Evolutionary conservation across 2,329 filamentous ascomycete genomes (phyloP).

Genomic region (Alternaria arbusti): DNA sequence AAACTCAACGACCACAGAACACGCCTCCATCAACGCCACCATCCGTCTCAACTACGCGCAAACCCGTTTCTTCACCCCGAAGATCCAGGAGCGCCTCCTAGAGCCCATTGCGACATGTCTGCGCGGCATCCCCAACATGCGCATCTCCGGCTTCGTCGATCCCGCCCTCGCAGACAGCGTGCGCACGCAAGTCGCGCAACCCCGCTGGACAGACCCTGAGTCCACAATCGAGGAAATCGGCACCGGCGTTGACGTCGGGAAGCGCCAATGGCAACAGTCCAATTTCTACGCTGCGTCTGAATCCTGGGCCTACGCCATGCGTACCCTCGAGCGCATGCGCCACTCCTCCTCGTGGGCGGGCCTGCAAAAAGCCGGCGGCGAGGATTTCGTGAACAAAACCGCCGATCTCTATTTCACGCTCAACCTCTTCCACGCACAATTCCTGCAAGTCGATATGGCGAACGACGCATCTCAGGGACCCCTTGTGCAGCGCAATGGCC

Average conservation of each 20-base stretch:
- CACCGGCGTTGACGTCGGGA: conserved; percentile 34
- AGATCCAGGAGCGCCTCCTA: conserved; percentile 27
- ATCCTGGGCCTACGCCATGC: conserved; percentile 33
- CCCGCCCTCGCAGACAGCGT: conserved; percentile 15
- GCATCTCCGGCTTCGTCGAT: conserved; percentile 26
- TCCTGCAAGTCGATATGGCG: conserved; percentile 33
- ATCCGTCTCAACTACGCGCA: conserved; percentile 23
- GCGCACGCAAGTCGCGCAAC: conserved; percentile 21
- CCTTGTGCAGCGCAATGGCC: conserved; percentile 22
- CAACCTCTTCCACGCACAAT: conserved; percentile 31
- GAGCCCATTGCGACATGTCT: conserved; percentile 25
- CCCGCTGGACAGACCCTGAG: conserved; percentile 33
- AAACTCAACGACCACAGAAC: conserved; percentile 27
- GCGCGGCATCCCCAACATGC: conserved; percentile 27
- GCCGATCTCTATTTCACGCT: conserved; percentile 34
- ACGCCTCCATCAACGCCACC: conserved; percentile 25
- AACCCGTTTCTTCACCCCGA: conserved; percentile 22
- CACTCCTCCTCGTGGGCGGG: conserved; percentile 32
- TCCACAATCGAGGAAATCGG: conserved; percentile 31
- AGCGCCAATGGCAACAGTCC: conserved; percentile 36
- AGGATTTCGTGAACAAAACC: conserved; percentile 32
- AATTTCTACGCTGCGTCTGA: conserved; percentile 25
- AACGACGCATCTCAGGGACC: background rate
- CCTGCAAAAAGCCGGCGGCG: conserved; percentile 25
- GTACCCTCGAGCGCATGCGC: conserved; percentile 37